Conservation (phyloP, 768 basidiomycete genomes). For the Erythrobasidium yunnanense region DNA sequence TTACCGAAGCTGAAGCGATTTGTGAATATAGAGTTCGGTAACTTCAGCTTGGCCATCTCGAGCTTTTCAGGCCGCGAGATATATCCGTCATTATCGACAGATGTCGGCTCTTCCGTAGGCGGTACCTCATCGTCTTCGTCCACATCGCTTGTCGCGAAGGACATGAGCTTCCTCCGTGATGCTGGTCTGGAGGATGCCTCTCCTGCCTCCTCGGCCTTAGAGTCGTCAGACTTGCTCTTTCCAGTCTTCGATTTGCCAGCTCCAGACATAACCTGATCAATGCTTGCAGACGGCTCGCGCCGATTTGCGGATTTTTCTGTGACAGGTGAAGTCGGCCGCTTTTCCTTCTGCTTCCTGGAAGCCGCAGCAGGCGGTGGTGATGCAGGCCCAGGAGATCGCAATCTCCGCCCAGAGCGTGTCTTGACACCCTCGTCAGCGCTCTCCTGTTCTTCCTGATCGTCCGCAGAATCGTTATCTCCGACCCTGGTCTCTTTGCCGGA, state of each 20-base stretch:
- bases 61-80: not conserved
- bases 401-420: not conserved
- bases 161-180: not conserved
- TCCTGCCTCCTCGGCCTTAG: no score
- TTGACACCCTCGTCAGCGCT: not conserved
- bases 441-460: not conserved
- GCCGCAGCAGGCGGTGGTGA: not conserved
- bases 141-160: not conserved
- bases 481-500: not conserved
- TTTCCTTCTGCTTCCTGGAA: not conserved
- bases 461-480: not conserved
- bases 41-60: slow-evolving; percentile 10
- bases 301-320: no score
- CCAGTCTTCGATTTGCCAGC: no score
- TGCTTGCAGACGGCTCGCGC: no score
- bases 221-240: no score
- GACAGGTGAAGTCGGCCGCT: not conserved
- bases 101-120: not conserved
- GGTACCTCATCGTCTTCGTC: not conserved
- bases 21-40: slow-evolving; percentile 15
- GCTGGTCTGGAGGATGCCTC: not conserved
- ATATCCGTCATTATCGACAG: not conserved
- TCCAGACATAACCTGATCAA: no score
- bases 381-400: not conserved
- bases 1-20: slow-evolving; percentile 24